Evolutionary conservation across 2,329 filamentous ascomycete species (phyloP), one percentile per base, ranked within the genome.

Genomic region (Colletotrichum sp.): DNA sequence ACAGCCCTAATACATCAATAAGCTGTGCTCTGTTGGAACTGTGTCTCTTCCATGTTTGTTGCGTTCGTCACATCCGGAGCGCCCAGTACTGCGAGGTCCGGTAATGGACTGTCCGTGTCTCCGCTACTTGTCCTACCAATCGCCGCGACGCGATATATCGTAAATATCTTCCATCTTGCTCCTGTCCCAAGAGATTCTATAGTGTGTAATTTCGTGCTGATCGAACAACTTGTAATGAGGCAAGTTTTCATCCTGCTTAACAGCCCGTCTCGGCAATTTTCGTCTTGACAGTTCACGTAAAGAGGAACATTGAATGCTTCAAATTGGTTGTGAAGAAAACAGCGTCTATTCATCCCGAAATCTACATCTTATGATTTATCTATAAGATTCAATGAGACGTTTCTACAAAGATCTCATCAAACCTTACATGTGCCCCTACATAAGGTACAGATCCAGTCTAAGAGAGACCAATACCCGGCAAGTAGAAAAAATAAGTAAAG

Each of bases 81-180:
- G 16, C 39, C 16, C 39, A 44, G 39, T 9, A n/a, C 39, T 44
- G 39, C 39, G 18, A n/a, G 16, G 8, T 44, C 15, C 18, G 39
- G 16, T 18, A n/a, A n/a, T 18, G 39, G 16, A 44, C 16, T 44
- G 39, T 44, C 0, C 18, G 8, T 44, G 18, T 44, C 39, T 44
- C 0, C 9, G 39, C 8, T 44, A n/a, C 39, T 0, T 1, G 8
- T 2, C 39, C 39, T 44, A 2, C 9, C 39, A 44, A 18, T 18
- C 36, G 1, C 1, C 36, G 36, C 16, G 2, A 39, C 1, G 36
- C 36, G 36, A 39, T 39, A 28, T 28, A 28, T 28, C 26, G 26
- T 28, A 28, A 28, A 28, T 28, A 28, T 28, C 26, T 28, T 28
- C 26, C 26, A 28, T 28, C 26, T 28, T 28, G 26, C 26, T 28